Conservation (phyloP, 2,329 filamentous ascomycete genomes). For the Anthostomella pinea region DNA sequence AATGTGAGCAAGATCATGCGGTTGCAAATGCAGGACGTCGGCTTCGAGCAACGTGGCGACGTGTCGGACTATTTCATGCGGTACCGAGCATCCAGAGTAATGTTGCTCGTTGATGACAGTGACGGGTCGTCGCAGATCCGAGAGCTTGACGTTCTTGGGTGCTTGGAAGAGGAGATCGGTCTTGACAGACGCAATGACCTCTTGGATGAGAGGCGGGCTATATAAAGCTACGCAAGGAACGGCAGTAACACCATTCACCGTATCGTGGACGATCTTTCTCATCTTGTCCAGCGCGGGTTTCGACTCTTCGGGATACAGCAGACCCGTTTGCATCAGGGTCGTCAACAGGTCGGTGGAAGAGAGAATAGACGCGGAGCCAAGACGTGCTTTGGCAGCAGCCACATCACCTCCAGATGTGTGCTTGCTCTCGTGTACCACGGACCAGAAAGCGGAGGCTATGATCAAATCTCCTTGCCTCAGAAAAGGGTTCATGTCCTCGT, state of each 20-base stretch:
- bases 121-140: constrained; percentile 27
- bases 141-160: constrained; percentile 21
- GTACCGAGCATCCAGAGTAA: constrained; percentile 21
- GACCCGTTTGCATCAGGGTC: no score
- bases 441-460: constrained; percentile 14
- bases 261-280: constrained; percentile 7
- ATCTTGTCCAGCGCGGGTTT: no score
- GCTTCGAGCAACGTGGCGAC: constrained; percentile 60
- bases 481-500: constrained; percentile 1
- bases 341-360: no score
- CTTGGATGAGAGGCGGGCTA: constrained; percentile 19
- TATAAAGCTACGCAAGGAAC: constrained; percentile 13
- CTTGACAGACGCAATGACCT: constrained; percentile 22
- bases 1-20: constrained; percentile 67
- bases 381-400: no score
- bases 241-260: constrained; percentile 6
- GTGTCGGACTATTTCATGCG: constrained; percentile 44
- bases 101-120: constrained; percentile 28
- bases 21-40: constrained; percentile 66
- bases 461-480: constrained; percentile 9
- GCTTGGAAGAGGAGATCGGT: constrained; percentile 24
- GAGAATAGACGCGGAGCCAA: no score
- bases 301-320: no score
- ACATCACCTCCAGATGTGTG: no score
- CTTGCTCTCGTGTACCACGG: no score